Base-by-base conservation (phyloP, 495 filamentous ascomycete species). In the Penicillium herquei region DNA sequence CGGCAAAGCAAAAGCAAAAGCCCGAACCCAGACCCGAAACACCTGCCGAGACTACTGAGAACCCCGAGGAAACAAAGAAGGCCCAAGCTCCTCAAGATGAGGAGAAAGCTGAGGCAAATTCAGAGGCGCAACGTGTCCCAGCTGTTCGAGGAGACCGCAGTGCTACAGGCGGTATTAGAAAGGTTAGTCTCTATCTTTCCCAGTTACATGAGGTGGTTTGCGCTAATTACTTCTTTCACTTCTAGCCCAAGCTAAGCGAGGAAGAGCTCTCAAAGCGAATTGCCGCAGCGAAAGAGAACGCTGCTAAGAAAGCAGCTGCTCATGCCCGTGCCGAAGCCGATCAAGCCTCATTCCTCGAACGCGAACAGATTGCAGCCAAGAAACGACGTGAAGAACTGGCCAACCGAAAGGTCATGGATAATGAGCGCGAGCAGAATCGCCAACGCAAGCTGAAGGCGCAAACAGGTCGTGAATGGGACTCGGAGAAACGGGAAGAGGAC, bases 391-490 rank as follows among this genome's bases (percentile, higher is more conserved):
- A 78, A 51, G 87, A 90, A 64, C 70, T 79, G 7, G 67, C 67
- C 26, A 79, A 83, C 47, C 72, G 82, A 14, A 73, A 78, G 33
- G 74, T 81, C 39, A 85, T 88, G 85, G 85, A 87, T 60, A 77
- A 72, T 30, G 89, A 92, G 66, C 70, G 89, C 17, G 88, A 90
- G 63, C 80, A 80, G 58, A 92, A 92, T 57, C 71, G 87, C 34
- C 74, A 81, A 63, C 72, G 89, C 51, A 92, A 92, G 62, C 70
- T 92, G 16, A 78, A 83, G 26, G 85, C 87, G 12, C 67, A 84
- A 39, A 77, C 73, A 0, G 87, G 82, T 3, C 73, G 89, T 40
- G 89, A 92, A 67, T 92, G 89, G 89, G 89, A 92, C 73, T 78
- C 79, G 13, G 81, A 85, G 57, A 92, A 92, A 67, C 79, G 78